Evolutionary conservation across 352 stramenopile species (phyloP).

Genomic region (Globisporangium cylindrosporum): DNA sequence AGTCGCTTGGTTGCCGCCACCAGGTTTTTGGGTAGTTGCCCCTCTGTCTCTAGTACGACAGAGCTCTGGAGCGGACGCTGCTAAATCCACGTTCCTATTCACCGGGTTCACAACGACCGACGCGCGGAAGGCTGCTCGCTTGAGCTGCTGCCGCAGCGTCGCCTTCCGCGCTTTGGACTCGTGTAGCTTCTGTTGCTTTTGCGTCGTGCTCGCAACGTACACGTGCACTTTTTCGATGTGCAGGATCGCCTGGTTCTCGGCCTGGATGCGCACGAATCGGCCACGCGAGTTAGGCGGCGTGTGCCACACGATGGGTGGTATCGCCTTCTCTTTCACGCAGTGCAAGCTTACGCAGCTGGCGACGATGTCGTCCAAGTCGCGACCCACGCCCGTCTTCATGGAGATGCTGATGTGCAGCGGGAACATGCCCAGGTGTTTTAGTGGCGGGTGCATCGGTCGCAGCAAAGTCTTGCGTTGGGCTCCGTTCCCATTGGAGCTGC

Average conservation of each 20-base stretch:
- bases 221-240: conserved; percentile 65
- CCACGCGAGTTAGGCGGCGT: conserved; percentile 50
- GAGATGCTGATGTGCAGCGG: conserved; percentile 55
- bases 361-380: conserved; percentile 58
- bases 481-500: background rate
- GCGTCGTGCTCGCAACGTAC: conserved; percentile 26
- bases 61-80: background rate
- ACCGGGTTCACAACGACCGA: conserved; percentile 37
- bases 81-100: background rate
- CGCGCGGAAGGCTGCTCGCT: conserved; percentile 53
- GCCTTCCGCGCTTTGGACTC: conserved; percentile 22
- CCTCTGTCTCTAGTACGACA: background rate
- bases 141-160: conserved; percentile 33
- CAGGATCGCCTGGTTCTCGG: conserved; percentile 36
- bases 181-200: conserved; percentile 21
- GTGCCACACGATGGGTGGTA: conserved; percentile 39
- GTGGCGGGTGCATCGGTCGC: conserved; percentile 8
- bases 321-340: conserved; percentile 26
- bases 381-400: conserved; percentile 61
- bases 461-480: conserved; percentile 6
- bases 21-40: background rate
- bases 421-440: conserved; percentile 29
- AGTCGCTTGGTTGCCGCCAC: background rate
- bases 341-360: conserved; percentile 44
- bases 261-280: conserved; percentile 60